These are phyloP conservation scores for Neurospora intermedia DNA, from an alignment of 495 filamentous ascomycete genomes.

Conservation along the genomic window DNA sequence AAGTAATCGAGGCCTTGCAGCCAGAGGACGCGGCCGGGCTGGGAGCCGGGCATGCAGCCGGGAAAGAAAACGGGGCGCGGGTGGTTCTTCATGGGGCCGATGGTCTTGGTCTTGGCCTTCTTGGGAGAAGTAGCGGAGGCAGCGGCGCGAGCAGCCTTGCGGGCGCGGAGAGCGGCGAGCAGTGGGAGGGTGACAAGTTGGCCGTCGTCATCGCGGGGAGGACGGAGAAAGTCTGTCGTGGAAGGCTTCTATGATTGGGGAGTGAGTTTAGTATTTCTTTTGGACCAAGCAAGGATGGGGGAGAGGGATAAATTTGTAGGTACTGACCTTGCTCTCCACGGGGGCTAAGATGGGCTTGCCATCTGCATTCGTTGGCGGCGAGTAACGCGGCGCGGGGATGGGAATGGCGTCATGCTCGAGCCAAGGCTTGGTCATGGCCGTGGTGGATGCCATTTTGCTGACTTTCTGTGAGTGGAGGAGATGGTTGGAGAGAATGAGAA, in stretches of 20 bases:
- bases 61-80: neutral
- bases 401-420: neutral
- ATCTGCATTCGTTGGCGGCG: neutral
- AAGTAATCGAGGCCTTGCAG: neutral
- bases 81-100: neutral
- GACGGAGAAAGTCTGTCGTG: neutral
- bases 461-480: neutral
- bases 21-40: neutral
- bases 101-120: neutral
- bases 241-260: neutral
- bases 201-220: neutral
- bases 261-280: neutral
- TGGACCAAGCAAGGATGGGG: neutral
- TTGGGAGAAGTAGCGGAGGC: neutral
- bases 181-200: neutral
- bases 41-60: neutral
- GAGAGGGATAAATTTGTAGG: neutral
- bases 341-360: neutral
- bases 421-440: neutral
- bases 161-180: neutral
- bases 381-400: neutral
- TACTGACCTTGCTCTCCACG: neutral
- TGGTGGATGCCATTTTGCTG: neutral
- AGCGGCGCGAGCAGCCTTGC: neutral
- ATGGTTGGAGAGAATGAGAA: neutral